Percentiles rank a stretch among this genome's conserved stretches.
phyloP scores from a whole-genome alignment of 2,329 filamentous ascomycete species.

The Clonostachys chloroleuca region DNA sequence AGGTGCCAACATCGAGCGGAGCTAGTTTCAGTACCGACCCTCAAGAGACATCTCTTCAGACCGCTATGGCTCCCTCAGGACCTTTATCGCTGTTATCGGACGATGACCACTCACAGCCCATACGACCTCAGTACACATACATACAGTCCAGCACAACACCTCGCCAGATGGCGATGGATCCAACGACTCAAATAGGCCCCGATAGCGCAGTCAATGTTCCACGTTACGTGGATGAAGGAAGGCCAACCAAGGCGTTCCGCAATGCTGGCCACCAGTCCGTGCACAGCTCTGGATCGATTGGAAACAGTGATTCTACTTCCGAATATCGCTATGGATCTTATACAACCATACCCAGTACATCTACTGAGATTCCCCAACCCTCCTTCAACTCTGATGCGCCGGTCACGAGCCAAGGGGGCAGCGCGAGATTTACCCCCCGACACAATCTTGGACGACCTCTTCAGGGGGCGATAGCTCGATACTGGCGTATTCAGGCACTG shows the following conservation, averaged over 20 bases:
- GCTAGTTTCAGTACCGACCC: conserved; percentile 44
- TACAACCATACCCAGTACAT: conserved; percentile 15
- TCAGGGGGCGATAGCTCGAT: conserved; percentile 39
- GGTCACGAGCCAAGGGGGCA: conserved; percentile 16
- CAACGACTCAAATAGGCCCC: conserved; percentile 23
- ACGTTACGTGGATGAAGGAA: conserved; percentile 52
- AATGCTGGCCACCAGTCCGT: conserved; percentile 50
- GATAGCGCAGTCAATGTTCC: conserved; percentile 48
- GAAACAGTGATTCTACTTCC: conserved; percentile 40
- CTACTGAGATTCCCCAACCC: conserved; percentile 23
- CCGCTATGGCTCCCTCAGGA: conserved; percentile 46
- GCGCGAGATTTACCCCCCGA: conserved; percentile 50
- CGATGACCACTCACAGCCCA: conserved; percentile 40
- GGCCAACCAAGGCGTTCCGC: conserved; percentile 52
- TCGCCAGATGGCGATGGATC: conserved; percentile 40
- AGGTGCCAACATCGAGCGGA: conserved; percentile 44
- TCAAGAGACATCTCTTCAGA: conserved; percentile 48
- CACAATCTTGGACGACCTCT: conserved; percentile 46
- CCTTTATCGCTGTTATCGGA: conserved; percentile 43
- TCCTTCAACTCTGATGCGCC: conserved; percentile 22
- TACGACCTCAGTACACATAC: conserved; percentile 53
- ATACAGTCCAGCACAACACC: conserved; percentile 44
- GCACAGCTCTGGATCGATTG: conserved; percentile 42
- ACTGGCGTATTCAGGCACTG: conserved; percentile 38
- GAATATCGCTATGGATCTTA: conserved; percentile 55